These are phyloP conservation scores for Aspergillus olivimuriae DNA, from an alignment of 495 filamentous ascomycete species.

Conservation along the genomic window DNA sequence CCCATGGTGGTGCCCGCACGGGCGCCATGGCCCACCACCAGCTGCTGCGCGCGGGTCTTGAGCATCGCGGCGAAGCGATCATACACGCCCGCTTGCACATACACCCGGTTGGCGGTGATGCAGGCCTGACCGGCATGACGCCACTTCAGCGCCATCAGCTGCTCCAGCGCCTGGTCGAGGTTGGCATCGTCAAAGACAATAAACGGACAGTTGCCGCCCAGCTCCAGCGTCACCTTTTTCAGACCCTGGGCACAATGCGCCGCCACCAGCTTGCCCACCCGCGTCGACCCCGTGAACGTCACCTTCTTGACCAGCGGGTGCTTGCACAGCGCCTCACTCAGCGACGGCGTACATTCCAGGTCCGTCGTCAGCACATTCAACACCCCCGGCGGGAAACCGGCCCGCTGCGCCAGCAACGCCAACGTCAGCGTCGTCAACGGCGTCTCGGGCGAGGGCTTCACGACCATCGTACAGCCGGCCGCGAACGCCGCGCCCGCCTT, in stretches of 20 bases:
- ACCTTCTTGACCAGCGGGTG: conserved; percentile 63
- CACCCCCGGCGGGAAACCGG: conserved; percentile 51
- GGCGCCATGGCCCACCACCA: conserved; percentile 62
- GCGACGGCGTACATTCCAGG: conserved; percentile 55
- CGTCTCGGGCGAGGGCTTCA: conserved; percentile 57
- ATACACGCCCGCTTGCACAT: conserved; percentile 55
- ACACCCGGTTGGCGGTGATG: conserved; percentile 67
- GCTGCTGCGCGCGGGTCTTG: conserved; percentile 43
- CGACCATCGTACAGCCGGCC: conserved; percentile 63
- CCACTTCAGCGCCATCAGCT: conserved; percentile 59
- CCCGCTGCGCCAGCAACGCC: conserved; percentile 46
- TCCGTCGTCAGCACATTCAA: conserved; percentile 52
- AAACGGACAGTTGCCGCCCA: conserved; percentile 72
- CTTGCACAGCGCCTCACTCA: conserved; percentile 60
- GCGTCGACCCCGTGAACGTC: conserved; percentile 65
- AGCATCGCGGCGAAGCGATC: conserved; percentile 48
- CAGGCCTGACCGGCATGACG: conserved; percentile 67
- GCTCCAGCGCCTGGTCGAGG: conserved; percentile 53
- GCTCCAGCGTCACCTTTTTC: conserved; percentile 67
- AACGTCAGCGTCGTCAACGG: conserved; percentile 48
- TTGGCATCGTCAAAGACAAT: conserved; percentile 71
- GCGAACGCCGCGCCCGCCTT: conserved; percentile 66
- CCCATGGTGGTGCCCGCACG: conserved; percentile 57
- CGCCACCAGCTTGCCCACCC: conserved; percentile 58
- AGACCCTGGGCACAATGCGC: conserved; percentile 53